phyloP scores from a whole-genome alignment of 257 asterid species.

The Vinca minor region DNA sequence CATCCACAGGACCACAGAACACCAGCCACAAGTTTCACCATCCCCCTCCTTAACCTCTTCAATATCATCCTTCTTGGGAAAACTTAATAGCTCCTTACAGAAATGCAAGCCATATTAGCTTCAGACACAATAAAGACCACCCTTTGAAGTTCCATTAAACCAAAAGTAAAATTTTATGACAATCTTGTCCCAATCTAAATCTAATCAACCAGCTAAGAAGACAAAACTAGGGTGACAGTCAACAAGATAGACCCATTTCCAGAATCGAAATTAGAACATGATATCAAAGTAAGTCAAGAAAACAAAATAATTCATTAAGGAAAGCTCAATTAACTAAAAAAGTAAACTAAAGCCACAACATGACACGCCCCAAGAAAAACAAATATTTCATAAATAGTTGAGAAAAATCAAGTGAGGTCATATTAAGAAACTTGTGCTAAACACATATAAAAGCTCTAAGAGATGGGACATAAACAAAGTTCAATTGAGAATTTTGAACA shows the following conservation, averaged over 20 bases:
- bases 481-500: background rate
- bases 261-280: background rate
- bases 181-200: background rate
- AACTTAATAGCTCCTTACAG: background rate
- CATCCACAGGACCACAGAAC: background rate
- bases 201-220: background rate
- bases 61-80: background rate
- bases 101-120: background rate
- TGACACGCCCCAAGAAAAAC: background rate
- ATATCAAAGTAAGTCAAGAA: background rate
- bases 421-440: background rate
- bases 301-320: background rate
- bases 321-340: background rate
- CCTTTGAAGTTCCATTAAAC: background rate
- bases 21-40: background rate
- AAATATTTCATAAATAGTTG: background rate
- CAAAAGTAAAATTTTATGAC: background rate
- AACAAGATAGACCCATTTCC: background rate
- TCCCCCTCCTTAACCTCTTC: background rate
- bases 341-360: background rate
- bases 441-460: background rate
- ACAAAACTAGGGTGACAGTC: background rate
- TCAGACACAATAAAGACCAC: background rate
- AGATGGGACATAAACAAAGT: background rate
- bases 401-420: too few relatives aligned